A percentile compares a stretch with the other conserved stretches of the same genome.
Conservation (phyloP, 441 rosid species). For the Gossypium laxum region DNA sequence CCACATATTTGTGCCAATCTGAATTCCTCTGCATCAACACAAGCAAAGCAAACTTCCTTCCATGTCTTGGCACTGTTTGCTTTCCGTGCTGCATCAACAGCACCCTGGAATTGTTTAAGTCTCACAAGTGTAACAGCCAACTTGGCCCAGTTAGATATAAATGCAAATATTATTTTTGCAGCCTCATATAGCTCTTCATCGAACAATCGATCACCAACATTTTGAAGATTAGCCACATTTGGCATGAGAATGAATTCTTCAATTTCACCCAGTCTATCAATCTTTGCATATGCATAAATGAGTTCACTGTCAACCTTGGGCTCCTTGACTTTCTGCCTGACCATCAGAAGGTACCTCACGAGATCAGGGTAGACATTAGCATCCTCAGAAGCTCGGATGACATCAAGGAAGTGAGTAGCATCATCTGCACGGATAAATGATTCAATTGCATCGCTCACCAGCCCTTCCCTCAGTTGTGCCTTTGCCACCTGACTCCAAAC, state of each 20-base stretch:
- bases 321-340: slow-evolving; percentile 87
- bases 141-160: slow-evolving; percentile 98
- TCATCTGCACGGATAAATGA: slow-evolving; percentile 97
- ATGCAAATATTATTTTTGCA: slow-evolving; percentile 86
- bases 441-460: slow-evolving; percentile 94
- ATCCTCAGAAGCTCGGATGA: slow-evolving; percentile 76
- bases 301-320: slow-evolving; percentile 99
- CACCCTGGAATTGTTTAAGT: slow-evolving; percentile 91
- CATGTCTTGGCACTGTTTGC: slow-evolving; percentile 99
- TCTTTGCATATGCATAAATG: slow-evolving; percentile 96
- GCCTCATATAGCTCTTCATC: slow-evolving; percentile 87
- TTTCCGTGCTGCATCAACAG: slow-evolving; percentile 98
- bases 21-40: slow-evolving; percentile 99
- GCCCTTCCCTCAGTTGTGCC: slow-evolving; percentile 86
- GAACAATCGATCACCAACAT: slow-evolving; percentile 85
- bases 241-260: slow-evolving; percentile 98
- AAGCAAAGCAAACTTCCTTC: slow-evolving; percentile 99
- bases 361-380: slow-evolving; percentile 84
- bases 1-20: slow-evolving; percentile 98
- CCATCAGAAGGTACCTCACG: slow-evolving; percentile 93
- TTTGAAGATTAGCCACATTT: slow-evolving; percentile 87
- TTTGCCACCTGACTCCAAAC: slow-evolving; percentile 98
- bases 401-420: slow-evolving; percentile 81
- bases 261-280: slow-evolving; percentile 84
- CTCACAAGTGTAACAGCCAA: slow-evolving; percentile 87